Evolutionary conservation across 192 early-diverging fungal species (phyloP).

Genomic region (Coemansia pectinata): DNA sequence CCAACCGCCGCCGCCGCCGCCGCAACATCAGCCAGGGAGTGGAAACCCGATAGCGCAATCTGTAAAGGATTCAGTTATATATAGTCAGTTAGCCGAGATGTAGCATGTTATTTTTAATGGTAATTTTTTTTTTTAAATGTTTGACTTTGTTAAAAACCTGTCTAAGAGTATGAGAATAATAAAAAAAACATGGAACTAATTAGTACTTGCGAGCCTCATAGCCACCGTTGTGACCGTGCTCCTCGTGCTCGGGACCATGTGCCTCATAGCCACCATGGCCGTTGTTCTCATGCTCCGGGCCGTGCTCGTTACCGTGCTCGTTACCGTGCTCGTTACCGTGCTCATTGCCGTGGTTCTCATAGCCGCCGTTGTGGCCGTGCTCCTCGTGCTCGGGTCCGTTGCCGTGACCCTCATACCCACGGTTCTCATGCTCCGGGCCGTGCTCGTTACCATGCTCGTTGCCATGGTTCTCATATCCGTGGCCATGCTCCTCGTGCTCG

Average conservation of each 20-base stretch:
- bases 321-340: conserved; percentile 1
- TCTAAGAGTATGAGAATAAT: not conserved
- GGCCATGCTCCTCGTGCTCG: conserved; percentile 5
- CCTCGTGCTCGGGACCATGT: conserved; percentile 11
- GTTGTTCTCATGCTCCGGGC: conserved; percentile 13
- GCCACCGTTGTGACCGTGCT: conserved; percentile 8
- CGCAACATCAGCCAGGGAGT: not conserved
- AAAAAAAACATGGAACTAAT: not conserved
- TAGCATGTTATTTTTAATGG: not conserved
- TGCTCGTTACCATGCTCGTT: not conserved
- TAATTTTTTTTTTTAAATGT: conserved; percentile 6
- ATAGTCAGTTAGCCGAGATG: conserved; percentile 32
- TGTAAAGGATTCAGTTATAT: conserved; percentile 32
- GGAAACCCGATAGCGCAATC: conserved; percentile 27
- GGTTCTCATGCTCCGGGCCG: conserved; percentile 3
- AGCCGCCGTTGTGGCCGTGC: no score
- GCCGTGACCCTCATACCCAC: not conserved
- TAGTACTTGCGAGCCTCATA: conserved; percentile 4
- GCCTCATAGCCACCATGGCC: conserved; percentile 17
- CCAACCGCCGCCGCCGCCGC: no score
- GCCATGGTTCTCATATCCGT: not conserved
- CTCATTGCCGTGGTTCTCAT: not conserved
- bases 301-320: conserved; percentile 10
- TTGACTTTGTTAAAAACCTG: not conserved
- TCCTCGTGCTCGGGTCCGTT: not conserved